A percentile compares a stretch with the other conserved stretches of the same genome.
Conservation (phyloP, 164 flowering plant genomes). For the Stephania yunnanensis region DNA sequence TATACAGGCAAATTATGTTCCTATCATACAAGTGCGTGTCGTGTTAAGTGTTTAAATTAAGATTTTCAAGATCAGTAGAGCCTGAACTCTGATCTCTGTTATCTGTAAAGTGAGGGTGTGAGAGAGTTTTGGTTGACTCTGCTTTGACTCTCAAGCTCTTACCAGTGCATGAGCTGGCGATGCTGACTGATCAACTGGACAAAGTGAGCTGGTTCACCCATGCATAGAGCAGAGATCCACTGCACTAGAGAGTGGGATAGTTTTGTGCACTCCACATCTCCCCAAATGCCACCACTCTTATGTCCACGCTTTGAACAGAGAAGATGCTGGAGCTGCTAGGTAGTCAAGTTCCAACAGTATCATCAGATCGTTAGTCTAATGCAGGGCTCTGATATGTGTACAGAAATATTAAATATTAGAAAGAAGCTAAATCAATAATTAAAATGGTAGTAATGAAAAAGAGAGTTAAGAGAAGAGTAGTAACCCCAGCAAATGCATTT, state of each 20-base stretch:
- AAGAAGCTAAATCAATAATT: too few species aligned
- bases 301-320: neutral
- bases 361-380: neutral
- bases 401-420: neutral
- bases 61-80: neutral
- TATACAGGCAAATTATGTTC: neutral
- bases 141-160: neutral
- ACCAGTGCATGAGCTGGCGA: conserved; percentile 3
- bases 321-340: neutral
- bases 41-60: neutral
- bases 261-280: neutral
- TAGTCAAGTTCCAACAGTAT: neutral
- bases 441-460: neutral
- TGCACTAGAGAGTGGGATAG: neutral
- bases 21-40: neutral
- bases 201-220: neutral
- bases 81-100: neutral
- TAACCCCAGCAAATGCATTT: neutral
- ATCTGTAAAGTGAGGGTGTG: neutral
- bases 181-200: neutral
- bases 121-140: neutral
- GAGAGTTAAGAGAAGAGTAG: neutral
- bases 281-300: neutral
- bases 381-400: neutral
- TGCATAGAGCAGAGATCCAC: neutral